phyloP scores from a whole-genome alignment of 1,139 yeast species.

The Lodderomyces metapsilosis region DNA sequence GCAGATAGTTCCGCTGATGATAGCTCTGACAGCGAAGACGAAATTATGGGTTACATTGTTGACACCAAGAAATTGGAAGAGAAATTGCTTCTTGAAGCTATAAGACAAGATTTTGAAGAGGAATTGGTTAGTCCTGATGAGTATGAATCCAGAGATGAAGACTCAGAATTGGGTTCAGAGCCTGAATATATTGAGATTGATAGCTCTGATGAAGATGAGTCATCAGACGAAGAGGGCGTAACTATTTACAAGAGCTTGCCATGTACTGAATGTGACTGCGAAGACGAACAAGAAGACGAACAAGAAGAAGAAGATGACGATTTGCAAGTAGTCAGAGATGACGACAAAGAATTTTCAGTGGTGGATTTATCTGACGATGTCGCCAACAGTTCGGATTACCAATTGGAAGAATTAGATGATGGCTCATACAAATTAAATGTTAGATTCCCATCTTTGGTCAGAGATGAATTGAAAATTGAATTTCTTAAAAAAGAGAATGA shows the following conservation, averaged over 20 bases:
- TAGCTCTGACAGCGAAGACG: constrained; percentile 14
- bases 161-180: constrained; percentile 29
- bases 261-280: constrained; percentile 31
- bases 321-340: constrained; percentile 30
- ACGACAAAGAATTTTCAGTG: constrained; percentile 37
- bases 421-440: constrained; percentile 42
- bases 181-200: constrained; percentile 37
- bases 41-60: constrained; percentile 9
- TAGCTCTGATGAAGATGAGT: constrained; percentile 18
- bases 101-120: constrained; percentile 42
- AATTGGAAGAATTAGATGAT: constrained; percentile 40
- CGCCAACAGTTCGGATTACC: constrained; percentile 46
- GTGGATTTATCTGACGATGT: constrained; percentile 46
- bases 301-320: constrained; percentile 19
- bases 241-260: constrained; percentile 47
- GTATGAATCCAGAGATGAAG: constrained; percentile 25
- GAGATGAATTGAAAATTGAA: constrained; percentile 43
- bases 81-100: constrained; percentile 37
- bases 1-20: constrained; percentile 14
- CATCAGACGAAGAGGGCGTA: constrained; percentile 41
- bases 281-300: constrained; percentile 23
- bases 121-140: constrained; percentile 34
- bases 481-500: constrained; percentile 45
- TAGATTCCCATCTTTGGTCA: constrained; percentile 44
- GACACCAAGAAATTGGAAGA: constrained; percentile 30